Conservation (phyloP, 2,329 filamentous ascomycete species). For the Drechslerella dactyloides region DNA sequence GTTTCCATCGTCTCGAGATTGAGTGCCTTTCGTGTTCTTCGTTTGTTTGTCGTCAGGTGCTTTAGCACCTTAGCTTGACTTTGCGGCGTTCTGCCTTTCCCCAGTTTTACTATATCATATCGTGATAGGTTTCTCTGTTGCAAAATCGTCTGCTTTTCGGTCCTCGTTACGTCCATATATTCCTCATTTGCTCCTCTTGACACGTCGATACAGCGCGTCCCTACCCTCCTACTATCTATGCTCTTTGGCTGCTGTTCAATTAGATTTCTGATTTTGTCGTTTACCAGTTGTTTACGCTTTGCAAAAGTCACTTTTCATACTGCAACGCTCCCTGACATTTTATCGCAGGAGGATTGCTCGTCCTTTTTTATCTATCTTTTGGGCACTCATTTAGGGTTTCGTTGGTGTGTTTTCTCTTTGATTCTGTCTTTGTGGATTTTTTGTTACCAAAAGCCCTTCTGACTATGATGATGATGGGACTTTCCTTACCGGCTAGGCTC, state of each 20-base stretch:
- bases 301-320: conserved; percentile 36
- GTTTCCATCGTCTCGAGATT: neutral
- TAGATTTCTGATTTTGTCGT: conserved; percentile 37
- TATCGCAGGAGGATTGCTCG: conserved; percentile 38
- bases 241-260: conserved; percentile 14
- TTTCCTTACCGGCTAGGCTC: neutral
- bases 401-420: conserved; percentile 7
- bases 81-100: conserved; percentile 44
- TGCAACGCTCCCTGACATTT: conserved; percentile 37
- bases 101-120: conserved; percentile 11
- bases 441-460: conserved; percentile 17
- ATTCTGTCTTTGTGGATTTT: conserved; percentile 3
- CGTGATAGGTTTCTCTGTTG: conserved; percentile 17
- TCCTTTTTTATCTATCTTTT: too few relatives aligned
- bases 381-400: neutral
- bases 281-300: conserved; percentile 17
- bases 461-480: conserved; percentile 33
- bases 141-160: conserved; percentile 23
- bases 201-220: conserved; percentile 23
- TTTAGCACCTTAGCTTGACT: conserved; percentile 28
- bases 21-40: neutral
- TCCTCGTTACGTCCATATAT: conserved; percentile 10
- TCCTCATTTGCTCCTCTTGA: conserved; percentile 5
- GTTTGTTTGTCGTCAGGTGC: conserved; percentile 33
- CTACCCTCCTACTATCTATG: conserved; percentile 14